Evolutionary conservation across 345 rosid genomes (phyloP).

Genomic region (Jatropha curcas): DNA sequence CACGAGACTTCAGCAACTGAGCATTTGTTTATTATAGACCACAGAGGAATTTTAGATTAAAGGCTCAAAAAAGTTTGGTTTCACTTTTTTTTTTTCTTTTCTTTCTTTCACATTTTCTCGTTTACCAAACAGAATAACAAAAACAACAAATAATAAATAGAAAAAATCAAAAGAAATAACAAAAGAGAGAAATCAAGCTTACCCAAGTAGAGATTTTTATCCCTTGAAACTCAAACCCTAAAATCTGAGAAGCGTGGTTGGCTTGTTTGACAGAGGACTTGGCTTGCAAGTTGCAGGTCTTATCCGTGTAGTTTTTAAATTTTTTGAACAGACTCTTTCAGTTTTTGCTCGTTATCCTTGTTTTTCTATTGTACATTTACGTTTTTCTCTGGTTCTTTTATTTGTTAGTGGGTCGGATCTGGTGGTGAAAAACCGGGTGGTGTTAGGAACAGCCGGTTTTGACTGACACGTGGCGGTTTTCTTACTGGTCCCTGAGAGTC

Average conservation of each 20-base stretch:
- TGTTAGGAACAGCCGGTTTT: neutral
- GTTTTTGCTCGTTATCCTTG: too few species aligned
- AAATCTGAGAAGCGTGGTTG: constrained; percentile 10
- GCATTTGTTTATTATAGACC: neutral
- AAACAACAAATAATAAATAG: constrained; percentile 13
- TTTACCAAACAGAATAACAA: constrained; percentile 13
- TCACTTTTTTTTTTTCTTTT: neutral
- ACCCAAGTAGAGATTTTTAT: constrained; percentile 26
- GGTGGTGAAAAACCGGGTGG: neutral
- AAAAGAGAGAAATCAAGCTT: constrained; percentile 9
- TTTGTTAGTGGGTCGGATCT: neutral
- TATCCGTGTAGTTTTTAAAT: constrained; percentile 21
- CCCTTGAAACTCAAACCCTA: constrained; percentile 18
- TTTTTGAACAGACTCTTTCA: neutral
- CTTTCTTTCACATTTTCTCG: constrained; percentile 5
- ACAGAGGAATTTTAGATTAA: constrained; percentile 12
- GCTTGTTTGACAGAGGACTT: neutral
- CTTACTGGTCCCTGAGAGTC: too few species aligned
- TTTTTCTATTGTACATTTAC: neutral
- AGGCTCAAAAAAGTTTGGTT: neutral
- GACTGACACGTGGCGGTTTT: constrained; percentile 10
- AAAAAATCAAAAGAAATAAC: neutral
- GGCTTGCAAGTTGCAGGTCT: constrained; percentile 36
- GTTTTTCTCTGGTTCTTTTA: neutral
- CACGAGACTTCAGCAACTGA: constrained; percentile 8